Evolutionary conservation across 2,329 filamentous ascomycete species (phyloP).

Genomic region (Lasiodiplodia sp.): DNA sequence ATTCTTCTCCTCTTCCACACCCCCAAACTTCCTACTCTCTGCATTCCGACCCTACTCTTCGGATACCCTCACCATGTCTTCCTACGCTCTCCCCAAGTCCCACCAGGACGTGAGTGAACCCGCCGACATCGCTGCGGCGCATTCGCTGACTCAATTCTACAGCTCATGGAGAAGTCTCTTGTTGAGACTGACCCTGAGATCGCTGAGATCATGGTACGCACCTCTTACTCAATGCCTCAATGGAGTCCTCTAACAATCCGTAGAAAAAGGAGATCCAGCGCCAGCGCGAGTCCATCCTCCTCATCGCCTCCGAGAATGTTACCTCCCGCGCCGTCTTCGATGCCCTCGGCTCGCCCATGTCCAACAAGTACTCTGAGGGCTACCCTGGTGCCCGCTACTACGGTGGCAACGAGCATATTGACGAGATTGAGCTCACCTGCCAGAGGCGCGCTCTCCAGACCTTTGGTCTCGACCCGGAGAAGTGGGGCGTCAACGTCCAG

Average conservation of each 20-base stretch:
- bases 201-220: constrained; percentile 87
- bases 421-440: constrained; percentile 86
- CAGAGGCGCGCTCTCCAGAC: constrained; percentile 89
- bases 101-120: constrained; percentile 67
- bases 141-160: constrained; percentile 47
- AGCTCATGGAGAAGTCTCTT: constrained; percentile 97
- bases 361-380: constrained; percentile 98
- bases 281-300: constrained; percentile 95
- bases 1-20: not conserved
- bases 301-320: constrained; percentile 50
- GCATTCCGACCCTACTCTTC: not conserved
- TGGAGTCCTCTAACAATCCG: constrained; percentile 11
- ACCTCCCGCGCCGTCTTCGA: constrained; percentile 49
- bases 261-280: constrained; percentile 93
- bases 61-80: constrained; percentile 42
- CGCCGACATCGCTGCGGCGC: constrained; percentile 31
- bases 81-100: constrained; percentile 70
- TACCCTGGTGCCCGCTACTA: constrained; percentile 97
- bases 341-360: constrained; percentile 60
- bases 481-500: constrained; percentile 98
- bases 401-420: constrained; percentile 95
- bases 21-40: not conserved
- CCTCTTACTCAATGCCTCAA: constrained; percentile 39
- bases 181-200: constrained; percentile 93
- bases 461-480: constrained; percentile 80